These are phyloP conservation scores for Salix brachista DNA, from an alignment of 345 rosid species.

Conservation along the genomic window DNA sequence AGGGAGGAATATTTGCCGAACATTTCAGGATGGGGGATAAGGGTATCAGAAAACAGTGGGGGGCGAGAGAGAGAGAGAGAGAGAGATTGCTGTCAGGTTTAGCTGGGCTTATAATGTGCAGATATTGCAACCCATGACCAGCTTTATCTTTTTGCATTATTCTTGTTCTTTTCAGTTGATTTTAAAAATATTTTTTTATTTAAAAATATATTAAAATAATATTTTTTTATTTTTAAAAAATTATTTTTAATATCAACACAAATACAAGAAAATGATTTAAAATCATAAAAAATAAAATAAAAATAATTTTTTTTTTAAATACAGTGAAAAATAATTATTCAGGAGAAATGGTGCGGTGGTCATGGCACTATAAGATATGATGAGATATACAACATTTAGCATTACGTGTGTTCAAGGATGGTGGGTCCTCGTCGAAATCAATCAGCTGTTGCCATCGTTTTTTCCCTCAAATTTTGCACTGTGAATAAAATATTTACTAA, in stretches of 20 bases:
- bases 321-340: no score
- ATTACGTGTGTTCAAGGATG: slow-evolving; percentile 27
- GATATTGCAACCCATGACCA: slow-evolving; percentile 14
- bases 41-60: slow-evolving; percentile 15
- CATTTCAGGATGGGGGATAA: not conserved
- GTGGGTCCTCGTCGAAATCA: slow-evolving; percentile 51
- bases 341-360: slow-evolving; percentile 33
- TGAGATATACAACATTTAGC: slow-evolving; percentile 37
- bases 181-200: no score
- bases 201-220: no score
- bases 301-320: no score
- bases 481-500: no score
- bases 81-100: not conserved
- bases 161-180: not conserved
- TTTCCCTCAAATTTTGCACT: no score
- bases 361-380: slow-evolving; percentile 8
- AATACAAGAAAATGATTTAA: no score
- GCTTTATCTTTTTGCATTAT: slow-evolving; percentile 22
- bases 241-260: no score
- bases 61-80: slow-evolving; percentile 4
- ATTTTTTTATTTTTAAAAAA: no score
- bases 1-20: slow-evolving; percentile 12
- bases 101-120: slow-evolving; percentile 21
- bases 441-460: slow-evolving; percentile 21
- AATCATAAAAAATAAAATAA: no score